Base-by-base conservation (phyloP, 2,329 filamentous ascomycete genomes). In the Aspergillus floridensis region DNA sequence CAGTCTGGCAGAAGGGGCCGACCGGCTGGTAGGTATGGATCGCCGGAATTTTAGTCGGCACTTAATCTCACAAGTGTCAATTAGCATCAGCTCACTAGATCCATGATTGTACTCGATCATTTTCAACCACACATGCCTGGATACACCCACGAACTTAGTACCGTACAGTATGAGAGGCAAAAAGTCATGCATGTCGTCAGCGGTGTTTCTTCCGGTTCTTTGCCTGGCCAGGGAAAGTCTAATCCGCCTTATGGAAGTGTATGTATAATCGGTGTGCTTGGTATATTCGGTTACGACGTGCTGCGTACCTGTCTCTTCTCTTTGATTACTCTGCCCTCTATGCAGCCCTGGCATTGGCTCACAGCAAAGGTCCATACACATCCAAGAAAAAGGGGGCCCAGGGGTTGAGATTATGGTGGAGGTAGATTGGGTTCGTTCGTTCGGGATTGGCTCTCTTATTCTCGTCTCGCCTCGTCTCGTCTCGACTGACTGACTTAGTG, bases 181-280 rank as follows among this genome's bases (percentile, higher is more conserved):
- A 35, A 35, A 44, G 38, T 44, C 14, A 19, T n/a, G 38, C 5
- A 44, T 44, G 38, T 44, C 38, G 38, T 44, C 38, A 44, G 38
- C 38, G 38, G 38, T 44, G 38, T 44, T 16, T 44, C 38, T 44
- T 44, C 38, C 38, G 38, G 38, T 12, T 7, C 16, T 44, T 12
- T 44, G 8, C 52, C 49, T 54, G 46, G 44, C 56, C 56, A 61
- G 49, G 35, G 14, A 59, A 56, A 61, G 59, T 59, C 49, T 58
- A 61, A 59, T 49, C 48, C 46, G 44, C 52, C 16, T 51, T 55
- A 55, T 55, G 53, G 38, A 19, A 44, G 12, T 35, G 32, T 32
- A 32, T 32, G 31, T 35, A 35, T 35, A 35, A 35, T 35, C 11
- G 14, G 11, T 44, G 14, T 8, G 16, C 19, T 44, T n/a, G 16